A percentile compares a stretch with the other conserved stretches of the same genome.
Conservation (phyloP, 2,329 filamentous ascomycete species). For the Shiraia bambusicola region DNA sequence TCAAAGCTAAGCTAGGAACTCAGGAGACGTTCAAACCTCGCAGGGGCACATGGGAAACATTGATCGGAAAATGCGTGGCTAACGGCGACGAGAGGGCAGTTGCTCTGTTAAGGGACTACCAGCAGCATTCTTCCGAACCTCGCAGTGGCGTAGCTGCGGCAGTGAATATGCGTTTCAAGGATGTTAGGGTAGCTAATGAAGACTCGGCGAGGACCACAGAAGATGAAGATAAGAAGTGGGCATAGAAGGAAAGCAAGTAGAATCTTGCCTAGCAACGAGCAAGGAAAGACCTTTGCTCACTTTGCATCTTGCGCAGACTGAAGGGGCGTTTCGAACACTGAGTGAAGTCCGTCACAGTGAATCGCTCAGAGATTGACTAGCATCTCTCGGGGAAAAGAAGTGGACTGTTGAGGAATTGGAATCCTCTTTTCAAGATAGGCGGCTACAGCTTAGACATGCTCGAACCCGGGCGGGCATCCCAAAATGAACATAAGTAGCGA, state of each 20-base stretch:
- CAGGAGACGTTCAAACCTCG: conserved; percentile 14
- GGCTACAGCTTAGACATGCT: too few species aligned
- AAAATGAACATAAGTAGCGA: too few species aligned
- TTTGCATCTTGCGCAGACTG: too few species aligned
- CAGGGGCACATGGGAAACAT: conserved; percentile 17
- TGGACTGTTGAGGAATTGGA: too few species aligned
- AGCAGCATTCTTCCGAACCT: conserved; percentile 12
- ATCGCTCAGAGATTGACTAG: too few species aligned
- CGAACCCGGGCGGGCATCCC: too few species aligned
- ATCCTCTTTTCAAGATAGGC: too few species aligned
- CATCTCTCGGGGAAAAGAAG: too few species aligned
- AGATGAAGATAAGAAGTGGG: neutral
- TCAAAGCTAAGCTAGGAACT: conserved; percentile 8
- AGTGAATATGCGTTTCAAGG: conserved; percentile 18
- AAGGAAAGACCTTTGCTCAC: too few species aligned
- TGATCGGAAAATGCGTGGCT: conserved; percentile 14
- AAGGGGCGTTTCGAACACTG: too few species aligned
- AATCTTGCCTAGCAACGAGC: too few species aligned
- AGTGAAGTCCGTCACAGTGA: too few species aligned
- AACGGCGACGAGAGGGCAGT: conserved; percentile 22
- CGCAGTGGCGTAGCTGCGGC: conserved; percentile 12
- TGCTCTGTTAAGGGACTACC: conserved; percentile 20
- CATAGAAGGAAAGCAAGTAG: neutral
- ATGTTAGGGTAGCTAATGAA: conserved; percentile 3
- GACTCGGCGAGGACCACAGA: neutral